phyloP scores from a whole-genome alignment of 768 basidiomycete genomes.

The Boletus edulis region DNA sequence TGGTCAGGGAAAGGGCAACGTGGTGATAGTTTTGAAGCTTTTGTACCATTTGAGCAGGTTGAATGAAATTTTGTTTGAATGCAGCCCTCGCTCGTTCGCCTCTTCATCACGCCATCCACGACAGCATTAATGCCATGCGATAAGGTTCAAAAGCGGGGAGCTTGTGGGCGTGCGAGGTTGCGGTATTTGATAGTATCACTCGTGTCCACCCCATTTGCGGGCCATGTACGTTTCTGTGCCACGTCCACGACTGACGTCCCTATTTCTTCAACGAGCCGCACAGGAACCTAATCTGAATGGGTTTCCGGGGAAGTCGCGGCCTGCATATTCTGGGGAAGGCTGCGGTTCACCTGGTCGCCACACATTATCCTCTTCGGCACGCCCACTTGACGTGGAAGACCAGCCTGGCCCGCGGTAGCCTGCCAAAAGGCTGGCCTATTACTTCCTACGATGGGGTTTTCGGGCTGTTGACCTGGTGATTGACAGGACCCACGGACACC shows the following conservation, averaged over 20 bases:
- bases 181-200: slow-evolving; percentile 1
- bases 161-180: slow-evolving; percentile 8
- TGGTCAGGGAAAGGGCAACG: slow-evolving; percentile 21
- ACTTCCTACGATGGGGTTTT: slow-evolving; percentile 14
- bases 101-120: neutral
- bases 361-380: slow-evolving; percentile 16
- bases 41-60: slow-evolving; percentile 11
- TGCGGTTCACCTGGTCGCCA: slow-evolving; percentile 13
- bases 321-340: slow-evolving; percentile 7
- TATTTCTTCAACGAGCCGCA: slow-evolving; percentile 7
- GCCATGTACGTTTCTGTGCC: slow-evolving; percentile 22
- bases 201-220: slow-evolving; percentile 22
- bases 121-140: neutral
- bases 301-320: slow-evolving; percentile 10
- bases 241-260: slow-evolving; percentile 13
- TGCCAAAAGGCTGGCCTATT: slow-evolving; percentile 15
- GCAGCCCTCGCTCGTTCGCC: slow-evolving; percentile 4
- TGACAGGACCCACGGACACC: slow-evolving; percentile 24
- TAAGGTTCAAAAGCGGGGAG: slow-evolving; percentile 13
- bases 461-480: slow-evolving; percentile 26
- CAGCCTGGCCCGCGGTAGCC: slow-evolving; percentile 13
- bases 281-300: slow-evolving; percentile 10
- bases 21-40: slow-evolving; percentile 5
- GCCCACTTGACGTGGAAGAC: slow-evolving; percentile 19
- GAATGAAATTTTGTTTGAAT: slow-evolving; percentile 9